Evolutionary conservation across 495 filamentous ascomycete genomes (phyloP).

Genomic region (Astrothelium macrocarpum): DNA sequence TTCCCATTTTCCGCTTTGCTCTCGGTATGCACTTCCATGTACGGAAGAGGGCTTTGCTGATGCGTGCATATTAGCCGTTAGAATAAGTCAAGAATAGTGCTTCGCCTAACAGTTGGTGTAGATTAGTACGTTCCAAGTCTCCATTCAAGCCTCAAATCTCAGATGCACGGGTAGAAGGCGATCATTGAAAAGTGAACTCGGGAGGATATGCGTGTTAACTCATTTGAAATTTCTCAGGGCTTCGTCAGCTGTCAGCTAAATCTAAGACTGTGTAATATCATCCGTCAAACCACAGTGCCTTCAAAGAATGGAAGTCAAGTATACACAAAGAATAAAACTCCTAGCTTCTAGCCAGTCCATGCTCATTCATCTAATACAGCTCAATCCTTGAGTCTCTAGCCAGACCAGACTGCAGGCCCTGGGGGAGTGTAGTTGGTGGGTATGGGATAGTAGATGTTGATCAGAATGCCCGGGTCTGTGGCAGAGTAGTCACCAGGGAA

Average conservation of each 20-base stretch:
- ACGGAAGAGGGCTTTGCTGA: background rate
- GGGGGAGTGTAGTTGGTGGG: conserved; percentile 17
- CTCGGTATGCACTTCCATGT: background rate
- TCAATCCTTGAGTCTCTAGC: conserved; percentile 2
- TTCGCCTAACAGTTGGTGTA: too few relatives aligned
- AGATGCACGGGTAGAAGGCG: too few relatives aligned
- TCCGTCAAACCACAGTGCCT: background rate
- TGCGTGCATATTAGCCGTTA: background rate
- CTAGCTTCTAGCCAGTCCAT: background rate
- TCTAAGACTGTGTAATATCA: background rate
- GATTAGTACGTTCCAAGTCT: too few relatives aligned
- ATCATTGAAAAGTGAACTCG: too few relatives aligned
- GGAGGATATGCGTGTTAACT: background rate
- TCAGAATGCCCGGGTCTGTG: conserved; percentile 18
- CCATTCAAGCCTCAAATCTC: too few relatives aligned
- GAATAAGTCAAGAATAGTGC: background rate
- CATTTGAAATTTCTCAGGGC: background rate
- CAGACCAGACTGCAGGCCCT: conserved; percentile 20
- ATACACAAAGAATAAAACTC: background rate
- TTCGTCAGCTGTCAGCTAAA: background rate
- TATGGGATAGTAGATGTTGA: conserved; percentile 17
- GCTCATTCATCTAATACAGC: background rate
- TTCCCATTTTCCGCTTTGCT: background rate
- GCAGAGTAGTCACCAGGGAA: conserved; percentile 23
- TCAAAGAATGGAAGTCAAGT: background rate